phyloP scores from a whole-genome alignment of 2,329 filamentous ascomycete species.

The Paecilomyces sp. region DNA sequence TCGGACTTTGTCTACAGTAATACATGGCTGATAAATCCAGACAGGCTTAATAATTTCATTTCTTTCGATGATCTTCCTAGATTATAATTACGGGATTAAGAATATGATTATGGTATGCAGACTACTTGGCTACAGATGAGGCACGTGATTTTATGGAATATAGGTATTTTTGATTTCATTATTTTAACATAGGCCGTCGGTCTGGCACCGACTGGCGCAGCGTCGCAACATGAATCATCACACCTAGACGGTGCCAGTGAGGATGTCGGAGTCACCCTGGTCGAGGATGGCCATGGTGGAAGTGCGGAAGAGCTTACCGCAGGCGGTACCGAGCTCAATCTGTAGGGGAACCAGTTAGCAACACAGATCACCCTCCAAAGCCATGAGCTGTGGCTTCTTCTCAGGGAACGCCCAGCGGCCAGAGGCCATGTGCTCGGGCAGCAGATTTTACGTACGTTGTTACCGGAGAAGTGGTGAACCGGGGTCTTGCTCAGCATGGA shows the following conservation, averaged over 20 bases:
- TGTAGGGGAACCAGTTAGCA: slow-evolving; percentile 55
- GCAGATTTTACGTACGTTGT: slow-evolving; percentile 74
- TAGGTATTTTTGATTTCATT: not conserved
- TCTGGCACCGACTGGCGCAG: not conserved
- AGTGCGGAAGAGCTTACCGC: slow-evolving; percentile 98
- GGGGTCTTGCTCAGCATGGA: slow-evolving; percentile 72
- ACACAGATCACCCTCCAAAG: slow-evolving; percentile 19
- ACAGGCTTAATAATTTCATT: not conserved
- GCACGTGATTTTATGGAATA: not conserved
- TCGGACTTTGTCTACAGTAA: not conserved
- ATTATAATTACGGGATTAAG: not conserved
- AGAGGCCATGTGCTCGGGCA: slow-evolving; percentile 7
- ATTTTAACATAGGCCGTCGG: not conserved
- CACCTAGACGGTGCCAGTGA: slow-evolving; percentile 40
- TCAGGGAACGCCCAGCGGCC: slow-evolving; percentile 53
- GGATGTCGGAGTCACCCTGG: slow-evolving; percentile 97
- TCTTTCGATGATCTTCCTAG: not conserved
- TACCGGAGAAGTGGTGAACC: slow-evolving; percentile 96
- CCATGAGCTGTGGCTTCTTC: slow-evolving; percentile 66
- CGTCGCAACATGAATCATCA: not conserved
- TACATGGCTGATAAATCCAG: not conserved
- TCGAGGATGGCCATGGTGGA: slow-evolving; percentile 96
- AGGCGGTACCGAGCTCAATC: slow-evolving; percentile 97
- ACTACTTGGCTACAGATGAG: not conserved
- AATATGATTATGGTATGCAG: not conserved